These are phyloP conservation scores for Myxozyma geophila DNA, from an alignment of 805 yeast species.

Conservation along the genomic window DNA sequence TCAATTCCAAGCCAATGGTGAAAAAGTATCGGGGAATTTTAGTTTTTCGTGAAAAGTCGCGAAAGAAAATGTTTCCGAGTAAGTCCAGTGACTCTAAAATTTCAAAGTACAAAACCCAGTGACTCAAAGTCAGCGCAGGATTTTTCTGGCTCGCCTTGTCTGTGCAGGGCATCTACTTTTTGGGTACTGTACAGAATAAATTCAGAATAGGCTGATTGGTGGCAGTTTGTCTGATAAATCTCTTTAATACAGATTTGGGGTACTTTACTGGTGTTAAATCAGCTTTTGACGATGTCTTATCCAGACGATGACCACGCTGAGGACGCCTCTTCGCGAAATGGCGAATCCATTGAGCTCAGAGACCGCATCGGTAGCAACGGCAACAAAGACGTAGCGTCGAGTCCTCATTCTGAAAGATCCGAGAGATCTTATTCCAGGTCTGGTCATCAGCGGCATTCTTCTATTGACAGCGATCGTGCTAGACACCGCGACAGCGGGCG, in stretches of 20 bases:
- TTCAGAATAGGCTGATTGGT: not conserved
- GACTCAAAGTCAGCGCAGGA: not conserved
- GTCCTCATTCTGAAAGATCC: slow-evolving; percentile 17
- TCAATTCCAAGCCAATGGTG: not conserved
- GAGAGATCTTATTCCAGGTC: slow-evolving; percentile 25
- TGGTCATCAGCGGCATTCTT: slow-evolving; percentile 13
- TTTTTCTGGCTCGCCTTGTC: not conserved
- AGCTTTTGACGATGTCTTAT: not conserved
- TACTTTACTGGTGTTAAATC: not conserved
- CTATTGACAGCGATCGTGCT: slow-evolving; percentile 18
- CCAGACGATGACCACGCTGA: not conserved
- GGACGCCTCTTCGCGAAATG: slow-evolving; percentile 2
- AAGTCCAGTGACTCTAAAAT: not conserved
- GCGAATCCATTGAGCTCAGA: slow-evolving; percentile 9
- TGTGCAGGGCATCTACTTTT: not conserved
- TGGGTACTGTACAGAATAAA: not conserved
- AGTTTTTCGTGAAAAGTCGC: not conserved
- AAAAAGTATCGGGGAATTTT: not conserved
- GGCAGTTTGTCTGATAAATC: not conserved
- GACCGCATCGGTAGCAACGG: slow-evolving; percentile 11
- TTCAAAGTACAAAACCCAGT: slow-evolving; percentile 3
- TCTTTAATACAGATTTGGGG: not conserved
- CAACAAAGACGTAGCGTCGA: not conserved
- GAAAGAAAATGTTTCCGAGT: not conserved
- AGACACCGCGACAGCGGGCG: slow-evolving; percentile 10